Conservation (phyloP, 2,329 filamentous ascomycete genomes). For the Microdochium trichocladiopsis region DNA sequence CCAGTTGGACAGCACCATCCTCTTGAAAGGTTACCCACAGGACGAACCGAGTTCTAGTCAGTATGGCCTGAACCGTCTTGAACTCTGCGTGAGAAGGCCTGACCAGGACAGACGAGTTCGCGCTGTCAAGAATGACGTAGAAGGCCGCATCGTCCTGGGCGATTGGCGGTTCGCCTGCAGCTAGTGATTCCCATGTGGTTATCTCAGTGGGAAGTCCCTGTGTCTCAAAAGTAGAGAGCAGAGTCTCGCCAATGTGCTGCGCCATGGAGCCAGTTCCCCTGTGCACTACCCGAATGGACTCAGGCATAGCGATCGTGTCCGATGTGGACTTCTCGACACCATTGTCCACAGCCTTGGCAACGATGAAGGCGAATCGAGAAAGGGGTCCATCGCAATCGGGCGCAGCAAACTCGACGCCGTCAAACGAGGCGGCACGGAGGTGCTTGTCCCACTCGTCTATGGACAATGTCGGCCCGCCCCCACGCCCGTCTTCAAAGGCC, state of each 20-base stretch:
- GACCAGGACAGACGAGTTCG: background rate
- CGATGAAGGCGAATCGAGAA: background rate
- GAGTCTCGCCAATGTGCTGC: background rate
- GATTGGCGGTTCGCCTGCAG: background rate
- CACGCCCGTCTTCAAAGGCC: slow-evolving; percentile 4
- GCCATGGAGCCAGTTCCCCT: background rate
- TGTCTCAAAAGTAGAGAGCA: background rate
- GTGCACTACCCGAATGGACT: background rate
- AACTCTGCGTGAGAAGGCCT: background rate
- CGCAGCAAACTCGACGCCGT: slow-evolving; percentile 2
- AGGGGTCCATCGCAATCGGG: background rate
- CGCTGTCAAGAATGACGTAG: background rate
- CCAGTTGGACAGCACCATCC: background rate
- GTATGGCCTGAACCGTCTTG: background rate
- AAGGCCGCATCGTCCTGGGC: background rate
- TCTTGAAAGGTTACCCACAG: background rate
- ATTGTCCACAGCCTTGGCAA: background rate
- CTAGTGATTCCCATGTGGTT: background rate
- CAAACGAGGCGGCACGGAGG: slow-evolving; percentile 5
- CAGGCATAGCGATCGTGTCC: background rate
- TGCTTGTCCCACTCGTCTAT: slow-evolving; percentile 4
- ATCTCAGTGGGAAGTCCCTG: background rate
- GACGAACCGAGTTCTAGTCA: background rate
- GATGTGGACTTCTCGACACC: background rate
- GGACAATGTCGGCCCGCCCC: slow-evolving; percentile 2